Evolutionary conservation across 2,329 filamentous ascomycete genomes (phyloP), one percentile per base, ranked within the genome.

Genomic region (Ascosphaera pollenicola): DNA sequence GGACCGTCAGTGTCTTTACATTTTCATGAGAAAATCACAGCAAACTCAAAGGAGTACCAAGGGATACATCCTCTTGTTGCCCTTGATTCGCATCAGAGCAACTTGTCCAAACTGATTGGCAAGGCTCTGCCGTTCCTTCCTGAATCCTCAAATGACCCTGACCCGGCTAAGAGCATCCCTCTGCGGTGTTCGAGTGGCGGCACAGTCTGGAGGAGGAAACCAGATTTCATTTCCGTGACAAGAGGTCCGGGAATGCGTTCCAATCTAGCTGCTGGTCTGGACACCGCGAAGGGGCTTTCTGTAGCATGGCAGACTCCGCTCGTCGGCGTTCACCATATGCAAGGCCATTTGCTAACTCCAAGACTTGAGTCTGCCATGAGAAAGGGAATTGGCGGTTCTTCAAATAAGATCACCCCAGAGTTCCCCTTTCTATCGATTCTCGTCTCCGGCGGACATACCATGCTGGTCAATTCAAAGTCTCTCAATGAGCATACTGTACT

Each of bases 291-390:
- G 57, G 89, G 84, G 0, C 66, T 95, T 16, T 74, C 85, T 0
- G 65, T 80, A 16, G 84, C 82, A 30, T 92, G 81, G 81, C 68
- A 74, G 45, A 68, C 84, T 30, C 85, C 87, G 2, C 62, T 95
- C 24, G 56, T 95, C 1, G 89, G 75, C 1, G 80, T 94, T 1
- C 80, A 98, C 55, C 89, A 98, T 57, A 95, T 98, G 89, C 85
- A 94, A 55, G 89, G 85, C 8, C 89, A 98, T 57, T 78, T 89
- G 15, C 61, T 98, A 44, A 95, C 89, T 15, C 80, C 87, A 13
- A 69, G 83, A 8, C 68, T 98, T 34, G 75, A 77, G 3, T 60
- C 64, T 24, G 78, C 79, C 3, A 57, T 87, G 52, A 63, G 39
- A 46, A 43, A 16, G 45, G 44, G 10, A 18, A 39, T 43, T 5